Conservation (phyloP, 1,284 basidiomycete genomes). For the Microbotryum scabiosae region DNA sequence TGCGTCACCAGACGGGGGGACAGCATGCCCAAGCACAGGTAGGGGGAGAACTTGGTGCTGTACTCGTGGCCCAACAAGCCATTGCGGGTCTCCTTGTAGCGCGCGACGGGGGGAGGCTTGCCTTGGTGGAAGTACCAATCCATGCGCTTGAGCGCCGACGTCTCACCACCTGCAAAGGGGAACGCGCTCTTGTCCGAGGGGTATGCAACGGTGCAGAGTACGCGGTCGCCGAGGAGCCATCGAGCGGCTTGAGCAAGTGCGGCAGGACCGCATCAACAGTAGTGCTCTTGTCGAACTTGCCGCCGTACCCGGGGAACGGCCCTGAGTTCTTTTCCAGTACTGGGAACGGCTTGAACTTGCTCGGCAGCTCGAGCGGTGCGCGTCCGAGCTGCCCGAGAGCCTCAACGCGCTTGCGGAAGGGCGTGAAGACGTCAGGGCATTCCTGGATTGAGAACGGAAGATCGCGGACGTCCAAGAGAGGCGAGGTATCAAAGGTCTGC, state of each 20-base stretch:
- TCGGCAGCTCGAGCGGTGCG: conserved; percentile 25
- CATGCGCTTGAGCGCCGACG: conserved; percentile 41
- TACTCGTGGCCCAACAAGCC: conserved; percentile 49
- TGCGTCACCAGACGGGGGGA: conserved; percentile 45
- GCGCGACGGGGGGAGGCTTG: conserved; percentile 39
- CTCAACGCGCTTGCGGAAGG: conserved; percentile 47
- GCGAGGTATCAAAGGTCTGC: conserved; percentile 38
- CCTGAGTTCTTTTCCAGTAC: background rate
- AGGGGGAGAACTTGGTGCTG: conserved; percentile 50
- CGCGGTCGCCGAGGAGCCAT: conserved; percentile 13
- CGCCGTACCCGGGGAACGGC: conserved; percentile 24
- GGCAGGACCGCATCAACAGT: conserved; percentile 27
- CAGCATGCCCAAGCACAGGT: conserved; percentile 47
- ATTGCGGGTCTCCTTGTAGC: conserved; percentile 51
- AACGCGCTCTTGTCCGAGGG: conserved; percentile 40
- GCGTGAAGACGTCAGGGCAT: conserved; percentile 47
- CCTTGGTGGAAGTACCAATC: conserved; percentile 42
- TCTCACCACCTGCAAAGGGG: conserved; percentile 45
- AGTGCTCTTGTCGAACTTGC: conserved; percentile 9
- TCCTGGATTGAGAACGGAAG: conserved; percentile 43
- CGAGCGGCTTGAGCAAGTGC: conserved; percentile 34
- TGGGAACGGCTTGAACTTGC: conserved; percentile 38
- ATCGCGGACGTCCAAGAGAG: conserved; percentile 41
- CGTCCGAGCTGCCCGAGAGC: conserved; percentile 40
- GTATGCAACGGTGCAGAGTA: background rate